A percentile compares a stretch with the other conserved stretches of the same genome.
Conservation (phyloP, 176 grass and related monocot species). For the Rhynchospora breviuscula region DNA sequence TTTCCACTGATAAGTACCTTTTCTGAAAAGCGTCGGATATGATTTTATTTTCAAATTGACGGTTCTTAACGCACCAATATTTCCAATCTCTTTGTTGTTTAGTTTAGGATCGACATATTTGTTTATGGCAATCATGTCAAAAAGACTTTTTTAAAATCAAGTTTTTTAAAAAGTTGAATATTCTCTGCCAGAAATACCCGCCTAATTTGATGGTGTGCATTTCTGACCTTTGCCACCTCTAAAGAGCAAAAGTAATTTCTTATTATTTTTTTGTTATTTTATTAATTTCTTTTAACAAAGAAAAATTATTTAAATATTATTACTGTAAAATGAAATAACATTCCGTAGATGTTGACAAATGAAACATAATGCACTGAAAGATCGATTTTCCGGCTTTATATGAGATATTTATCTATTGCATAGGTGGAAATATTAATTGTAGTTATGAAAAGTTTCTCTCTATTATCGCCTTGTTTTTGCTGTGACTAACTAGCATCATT, state of each 20-base stretch:
- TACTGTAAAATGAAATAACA: too few relatives aligned
- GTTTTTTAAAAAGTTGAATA: neutral
- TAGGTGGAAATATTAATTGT: too few relatives aligned
- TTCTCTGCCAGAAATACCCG: neutral
- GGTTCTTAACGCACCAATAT: conserved; percentile 9
- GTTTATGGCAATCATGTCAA: neutral
- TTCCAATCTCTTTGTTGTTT: neutral
- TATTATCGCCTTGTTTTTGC: neutral
- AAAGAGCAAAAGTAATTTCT: neutral
- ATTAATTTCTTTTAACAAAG: neutral
- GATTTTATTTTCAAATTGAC: conserved; percentile 8
- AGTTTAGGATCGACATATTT: conserved; percentile 1
- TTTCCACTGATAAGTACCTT: neutral
- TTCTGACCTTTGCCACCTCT: neutral
- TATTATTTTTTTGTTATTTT: neutral
- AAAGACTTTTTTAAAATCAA: conserved; percentile 7
- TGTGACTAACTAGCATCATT: neutral
- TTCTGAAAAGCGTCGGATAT: conserved; percentile 10
- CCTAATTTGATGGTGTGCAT: neutral
- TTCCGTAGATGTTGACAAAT: neutral
- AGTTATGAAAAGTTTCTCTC: too few relatives aligned
- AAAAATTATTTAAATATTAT: neutral
- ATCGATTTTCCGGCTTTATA: too few relatives aligned
- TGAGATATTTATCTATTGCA: too few relatives aligned
- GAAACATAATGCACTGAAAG: neutral